A percentile compares a stretch with the other conserved stretches of the same genome.
Conservation (phyloP, 2,329 filamentous ascomycete genomes). For the Cercospora janseana region DNA sequence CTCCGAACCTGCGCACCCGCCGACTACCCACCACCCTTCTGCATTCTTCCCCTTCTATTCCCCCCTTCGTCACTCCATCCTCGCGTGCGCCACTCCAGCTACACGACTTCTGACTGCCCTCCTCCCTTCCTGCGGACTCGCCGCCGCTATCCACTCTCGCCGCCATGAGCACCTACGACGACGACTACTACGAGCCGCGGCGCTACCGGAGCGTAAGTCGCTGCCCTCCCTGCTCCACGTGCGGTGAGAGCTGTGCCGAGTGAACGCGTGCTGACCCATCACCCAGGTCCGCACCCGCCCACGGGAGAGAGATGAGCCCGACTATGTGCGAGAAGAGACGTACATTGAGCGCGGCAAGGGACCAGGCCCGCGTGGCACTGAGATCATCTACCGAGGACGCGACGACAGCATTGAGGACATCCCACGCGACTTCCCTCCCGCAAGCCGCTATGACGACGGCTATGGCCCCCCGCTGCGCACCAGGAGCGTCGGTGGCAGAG, state of each 20-base stretch:
- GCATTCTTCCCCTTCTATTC: not conserved
- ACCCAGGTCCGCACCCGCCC: slow-evolving; percentile 39
- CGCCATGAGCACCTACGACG: slow-evolving; percentile 52
- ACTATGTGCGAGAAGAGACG: slow-evolving; percentile 51
- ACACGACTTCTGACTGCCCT: slow-evolving; percentile 5
- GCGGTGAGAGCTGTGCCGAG: not conserved
- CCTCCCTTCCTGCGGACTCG: slow-evolving; percentile 3
- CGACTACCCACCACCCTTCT: slow-evolving; percentile 3
- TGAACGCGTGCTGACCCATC: slow-evolving; percentile 17
- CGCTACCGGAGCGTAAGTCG: slow-evolving; percentile 41
- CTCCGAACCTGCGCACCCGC: not conserved
- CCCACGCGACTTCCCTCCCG: slow-evolving; percentile 74
- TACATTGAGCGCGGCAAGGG: slow-evolving; percentile 50
- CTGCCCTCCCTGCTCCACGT: not conserved
- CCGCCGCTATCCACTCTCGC: slow-evolving; percentile 12
- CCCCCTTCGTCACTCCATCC: not conserved
- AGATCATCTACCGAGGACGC: slow-evolving; percentile 55
- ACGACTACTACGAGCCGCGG: slow-evolving; percentile 48
- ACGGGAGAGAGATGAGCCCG: slow-evolving; percentile 51
- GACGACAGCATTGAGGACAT: slow-evolving; percentile 86
- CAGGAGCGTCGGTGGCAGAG: slow-evolving; percentile 57
- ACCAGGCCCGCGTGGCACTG: slow-evolving; percentile 41
- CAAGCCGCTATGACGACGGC: slow-evolving; percentile 29
- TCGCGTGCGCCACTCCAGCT: slow-evolving; percentile 9
- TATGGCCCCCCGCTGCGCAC: slow-evolving; percentile 57